Evolutionary conservation across 495 filamentous ascomycete genomes (phyloP).

Genomic region (Penicillium macrosclerotiorum): DNA sequence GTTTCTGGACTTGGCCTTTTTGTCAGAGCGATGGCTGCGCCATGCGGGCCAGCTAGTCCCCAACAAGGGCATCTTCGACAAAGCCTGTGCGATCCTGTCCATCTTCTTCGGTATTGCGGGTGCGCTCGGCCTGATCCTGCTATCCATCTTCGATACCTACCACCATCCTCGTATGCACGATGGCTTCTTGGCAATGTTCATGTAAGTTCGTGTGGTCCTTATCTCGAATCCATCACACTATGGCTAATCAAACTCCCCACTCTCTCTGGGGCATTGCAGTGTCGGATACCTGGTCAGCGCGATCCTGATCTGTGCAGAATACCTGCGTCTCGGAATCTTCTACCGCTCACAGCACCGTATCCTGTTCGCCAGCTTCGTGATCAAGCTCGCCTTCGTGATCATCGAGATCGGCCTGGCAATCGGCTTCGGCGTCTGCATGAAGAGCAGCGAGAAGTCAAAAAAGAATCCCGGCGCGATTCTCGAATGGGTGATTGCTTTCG

Average conservation of each 20-base stretch:
- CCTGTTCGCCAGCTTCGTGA: constrained; percentile 72
- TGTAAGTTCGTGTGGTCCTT: constrained; percentile 46
- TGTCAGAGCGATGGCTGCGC: constrained; percentile 78
- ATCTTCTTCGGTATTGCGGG: constrained; percentile 76
- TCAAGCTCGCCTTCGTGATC: constrained; percentile 79
- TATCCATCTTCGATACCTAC: constrained; percentile 81
- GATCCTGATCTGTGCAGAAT: constrained; percentile 84
- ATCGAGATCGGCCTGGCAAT: constrained; percentile 75
- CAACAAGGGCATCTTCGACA: constrained; percentile 67
- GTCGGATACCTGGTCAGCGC: constrained; percentile 69
- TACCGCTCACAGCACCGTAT: constrained; percentile 67
- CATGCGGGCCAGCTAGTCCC: constrained; percentile 69
- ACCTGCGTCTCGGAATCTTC: constrained; percentile 75
- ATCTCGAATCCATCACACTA: neutral
- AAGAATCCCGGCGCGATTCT: constrained; percentile 59
- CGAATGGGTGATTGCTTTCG: constrained; percentile 83
- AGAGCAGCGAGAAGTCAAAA: constrained; percentile 31
- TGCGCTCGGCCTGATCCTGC: constrained; percentile 72
- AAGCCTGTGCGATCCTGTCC: constrained; percentile 62
- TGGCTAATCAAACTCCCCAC: constrained; percentile 3
- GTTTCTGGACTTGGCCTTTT: constrained; percentile 79
- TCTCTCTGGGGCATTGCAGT: constrained; percentile 17
- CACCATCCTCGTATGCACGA: constrained; percentile 65
- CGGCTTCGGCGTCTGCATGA: constrained; percentile 48
- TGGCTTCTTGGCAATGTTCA: constrained; percentile 78